Base-by-base conservation (phyloP, 768 basidiomycete genomes). In the Kwoniella dendrophila region DNA sequence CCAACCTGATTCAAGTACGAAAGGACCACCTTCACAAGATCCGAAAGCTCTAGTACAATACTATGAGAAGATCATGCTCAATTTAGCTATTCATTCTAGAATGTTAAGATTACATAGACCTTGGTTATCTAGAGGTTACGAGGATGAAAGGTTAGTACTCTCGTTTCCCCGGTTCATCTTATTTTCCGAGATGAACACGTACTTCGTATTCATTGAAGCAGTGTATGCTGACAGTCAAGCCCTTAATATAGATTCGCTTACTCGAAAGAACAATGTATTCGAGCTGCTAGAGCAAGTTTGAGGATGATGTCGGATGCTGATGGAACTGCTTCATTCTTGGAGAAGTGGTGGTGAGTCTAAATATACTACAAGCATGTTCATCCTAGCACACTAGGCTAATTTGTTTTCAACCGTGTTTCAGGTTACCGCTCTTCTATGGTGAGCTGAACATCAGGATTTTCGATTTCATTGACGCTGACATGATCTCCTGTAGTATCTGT, bases 221-320 rank as follows among this genome's bases (percentile, higher is more conserved):
- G 7, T n/a, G 12, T 8, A 29, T 11, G 55, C 57, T 53, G 54
- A 58, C 59, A 6, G 20, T 36, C 6, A 24, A 14, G 11, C 18
- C 4, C n/a, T 36, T 33, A 24, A 11, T 14, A 4, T 48, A 78
- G 77, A 34, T 80, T 78, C 59, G 68, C 75, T 11, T 80, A 79
- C 65, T 79, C 78, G 33, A 75, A 75, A 33, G 72, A 78, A 40
- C 78, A 78, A 40, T 80, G 79, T 63, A 75, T 80, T 27, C 67
- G 74, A 6, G 78, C 79, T 20, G 78, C 79, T n/a, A 71, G 78
- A 44, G 76, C 76, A 29, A 75, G 70, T 43, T 47, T 80, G 59
- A 66, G 73, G 57, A 64, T 80, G 62, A 77, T 80, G 76, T 55
- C 60, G n/a, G 73, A 73, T 44, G 65, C 70, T 22, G 59, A 72